phyloP scores from a whole-genome alignment of 441 rosid genomes.

The Dalechampia spathulata region DNA sequence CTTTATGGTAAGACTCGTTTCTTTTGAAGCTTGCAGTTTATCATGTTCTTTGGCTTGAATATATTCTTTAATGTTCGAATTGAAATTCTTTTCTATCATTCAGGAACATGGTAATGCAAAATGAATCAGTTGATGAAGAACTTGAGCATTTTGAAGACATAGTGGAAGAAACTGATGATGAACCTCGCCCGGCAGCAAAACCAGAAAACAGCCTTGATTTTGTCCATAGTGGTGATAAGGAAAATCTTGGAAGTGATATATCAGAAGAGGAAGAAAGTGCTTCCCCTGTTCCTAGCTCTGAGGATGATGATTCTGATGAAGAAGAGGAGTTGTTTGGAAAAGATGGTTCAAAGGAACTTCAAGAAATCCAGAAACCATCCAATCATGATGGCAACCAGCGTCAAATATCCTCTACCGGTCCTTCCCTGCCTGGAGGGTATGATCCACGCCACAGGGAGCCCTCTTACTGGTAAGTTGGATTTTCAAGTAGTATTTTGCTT shows the following conservation, averaged over 20 bases:
- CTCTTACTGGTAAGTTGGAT: constrained; percentile 56
- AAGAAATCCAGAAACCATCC: constrained; percentile 25
- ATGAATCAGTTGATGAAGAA: constrained; percentile 10
- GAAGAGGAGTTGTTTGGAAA: constrained; percentile 45
- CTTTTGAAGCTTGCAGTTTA: background rate
- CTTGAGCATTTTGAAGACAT: constrained; percentile 41
- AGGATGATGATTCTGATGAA: constrained; percentile 49
- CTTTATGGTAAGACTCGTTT: constrained; percentile 55
- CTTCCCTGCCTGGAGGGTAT: constrained; percentile 77
- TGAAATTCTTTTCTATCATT: constrained; percentile 7
- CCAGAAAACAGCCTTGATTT: constrained; percentile 21
- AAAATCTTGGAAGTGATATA: constrained; percentile 35
- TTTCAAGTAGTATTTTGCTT: constrained; percentile 1
- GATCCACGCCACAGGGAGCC: constrained; percentile 94
- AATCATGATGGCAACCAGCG: constrained; percentile 23
- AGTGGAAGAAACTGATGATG: constrained; percentile 55
- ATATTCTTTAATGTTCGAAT: background rate
- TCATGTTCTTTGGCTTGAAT: background rate
- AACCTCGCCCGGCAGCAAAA: constrained; percentile 22
- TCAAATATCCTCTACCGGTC: constrained; percentile 21
- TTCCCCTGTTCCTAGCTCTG: constrained; percentile 37
- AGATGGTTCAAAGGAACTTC: constrained; percentile 29
- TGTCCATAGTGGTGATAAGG: constrained; percentile 22
- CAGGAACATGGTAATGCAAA: constrained; percentile 63
- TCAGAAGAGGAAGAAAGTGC: constrained; percentile 55